These are phyloP conservation scores for Grosmannia clavigera DNA, from an alignment of 2,329 filamentous ascomycete species.

Conservation along the genomic window DNA sequence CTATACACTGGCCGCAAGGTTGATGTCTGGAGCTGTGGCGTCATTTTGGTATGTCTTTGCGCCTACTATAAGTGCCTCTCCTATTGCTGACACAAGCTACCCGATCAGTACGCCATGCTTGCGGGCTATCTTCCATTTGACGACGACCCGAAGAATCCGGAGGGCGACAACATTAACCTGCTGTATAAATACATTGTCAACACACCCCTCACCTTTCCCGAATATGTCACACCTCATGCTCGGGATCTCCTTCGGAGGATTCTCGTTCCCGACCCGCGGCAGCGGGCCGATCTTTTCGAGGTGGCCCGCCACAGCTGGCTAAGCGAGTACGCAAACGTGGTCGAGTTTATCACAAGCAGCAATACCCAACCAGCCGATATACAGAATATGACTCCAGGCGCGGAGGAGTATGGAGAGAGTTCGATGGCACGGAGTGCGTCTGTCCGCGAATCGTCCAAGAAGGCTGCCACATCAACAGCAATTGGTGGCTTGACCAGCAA, in stretches of 20 bases:
- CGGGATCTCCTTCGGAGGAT: slow-evolving; percentile 86
- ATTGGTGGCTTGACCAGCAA: slow-evolving; percentile 58
- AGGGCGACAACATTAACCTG: slow-evolving; percentile 97
- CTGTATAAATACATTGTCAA: slow-evolving; percentile 99
- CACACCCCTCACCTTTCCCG: slow-evolving; percentile 90
- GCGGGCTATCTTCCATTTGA: slow-evolving; percentile 96
- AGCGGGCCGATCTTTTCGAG: slow-evolving; percentile 91
- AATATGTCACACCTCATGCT: slow-evolving; percentile 96
- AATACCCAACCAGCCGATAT: slow-evolving; percentile 81
- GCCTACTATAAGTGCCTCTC: background rate
- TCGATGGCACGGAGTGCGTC: slow-evolving; percentile 72
- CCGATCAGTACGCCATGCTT: slow-evolving; percentile 86
- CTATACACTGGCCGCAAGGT: slow-evolving; percentile 96
- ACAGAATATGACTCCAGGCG: slow-evolving; percentile 59
- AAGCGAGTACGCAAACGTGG: slow-evolving; percentile 91
- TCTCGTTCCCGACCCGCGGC: slow-evolving; percentile 85
- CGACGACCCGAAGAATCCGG: slow-evolving; percentile 93
- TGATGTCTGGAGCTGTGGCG: slow-evolving; percentile 98
- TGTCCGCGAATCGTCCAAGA: slow-evolving; percentile 76
- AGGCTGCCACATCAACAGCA: slow-evolving; percentile 32
- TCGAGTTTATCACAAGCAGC: slow-evolving; percentile 92
- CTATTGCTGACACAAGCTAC: background rate
- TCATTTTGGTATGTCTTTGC: slow-evolving; percentile 66
- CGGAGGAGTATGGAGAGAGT: slow-evolving; percentile 41
- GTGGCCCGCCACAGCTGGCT: slow-evolving; percentile 97